Conservation (phyloP, 2,329 filamentous ascomycete species). For the Coleophoma cylindrospora region DNA sequence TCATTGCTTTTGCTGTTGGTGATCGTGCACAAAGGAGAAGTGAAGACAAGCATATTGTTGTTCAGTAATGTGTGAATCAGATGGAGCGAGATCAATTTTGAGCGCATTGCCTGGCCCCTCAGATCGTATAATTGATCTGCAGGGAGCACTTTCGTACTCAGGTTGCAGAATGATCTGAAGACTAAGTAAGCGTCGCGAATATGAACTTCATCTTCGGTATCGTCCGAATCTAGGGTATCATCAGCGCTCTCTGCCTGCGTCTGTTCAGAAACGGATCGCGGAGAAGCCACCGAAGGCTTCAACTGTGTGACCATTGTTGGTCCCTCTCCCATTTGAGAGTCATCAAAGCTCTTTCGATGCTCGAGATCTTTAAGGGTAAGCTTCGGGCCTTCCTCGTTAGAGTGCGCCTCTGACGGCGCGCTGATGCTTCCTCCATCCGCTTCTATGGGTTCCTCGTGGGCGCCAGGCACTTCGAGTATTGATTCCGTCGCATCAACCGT, state of each 20-base stretch:
- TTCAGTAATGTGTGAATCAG: slow-evolving; percentile 93
- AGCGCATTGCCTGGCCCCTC: slow-evolving; percentile 93
- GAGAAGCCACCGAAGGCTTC: slow-evolving; percentile 37
- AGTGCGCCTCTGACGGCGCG: slow-evolving; percentile 16
- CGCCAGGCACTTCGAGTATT: slow-evolving; percentile 14
- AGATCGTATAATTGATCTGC: slow-evolving; percentile 90
- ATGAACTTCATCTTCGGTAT: slow-evolving; percentile 88
- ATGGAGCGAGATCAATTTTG: slow-evolving; percentile 91
- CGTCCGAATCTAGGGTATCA: slow-evolving; percentile 54
- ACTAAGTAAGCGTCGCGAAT: slow-evolving; percentile 96
- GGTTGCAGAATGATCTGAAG: slow-evolving; percentile 94
- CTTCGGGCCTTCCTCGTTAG: slow-evolving; percentile 39
- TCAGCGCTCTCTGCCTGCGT: slow-evolving; percentile 48
- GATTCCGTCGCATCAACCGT: slow-evolving; percentile 25
- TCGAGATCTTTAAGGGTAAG: slow-evolving; percentile 64
- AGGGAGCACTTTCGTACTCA: slow-evolving; percentile 86
- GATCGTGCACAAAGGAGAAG: slow-evolving; percentile 87
- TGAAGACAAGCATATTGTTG: slow-evolving; percentile 88
- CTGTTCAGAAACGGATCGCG: slow-evolving; percentile 47
- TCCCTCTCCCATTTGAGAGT: slow-evolving; percentile 61
- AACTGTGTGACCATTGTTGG: slow-evolving; percentile 63
- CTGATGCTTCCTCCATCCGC: slow-evolving; percentile 9
- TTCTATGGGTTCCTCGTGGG: slow-evolving; percentile 17
- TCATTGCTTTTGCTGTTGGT: slow-evolving; percentile 85
- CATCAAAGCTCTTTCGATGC: slow-evolving; percentile 60